phyloP scores from a whole-genome alignment of 352 stramenopile genomes.

The Pythium grandisporangium region DNA sequence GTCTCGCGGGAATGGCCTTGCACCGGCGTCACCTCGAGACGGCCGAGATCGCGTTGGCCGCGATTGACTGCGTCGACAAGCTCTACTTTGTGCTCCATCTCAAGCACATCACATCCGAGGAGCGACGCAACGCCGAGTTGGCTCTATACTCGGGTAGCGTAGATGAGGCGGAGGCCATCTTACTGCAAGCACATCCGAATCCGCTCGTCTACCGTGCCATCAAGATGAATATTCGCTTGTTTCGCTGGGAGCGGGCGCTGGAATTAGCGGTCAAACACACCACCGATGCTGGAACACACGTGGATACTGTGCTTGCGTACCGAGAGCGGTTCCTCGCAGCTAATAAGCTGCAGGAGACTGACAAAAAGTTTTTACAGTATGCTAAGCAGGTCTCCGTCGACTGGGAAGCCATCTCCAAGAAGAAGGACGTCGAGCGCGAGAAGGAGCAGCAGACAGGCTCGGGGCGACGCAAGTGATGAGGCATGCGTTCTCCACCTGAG shows the following conservation, averaged over 20 bases:
- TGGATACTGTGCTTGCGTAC: constrained; percentile 88
- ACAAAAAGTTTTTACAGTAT: constrained; percentile 86
- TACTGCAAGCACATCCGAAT: constrained; percentile 83
- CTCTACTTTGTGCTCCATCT: constrained; percentile 90
- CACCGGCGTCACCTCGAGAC: constrained; percentile 84
- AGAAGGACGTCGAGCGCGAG: constrained; percentile 85
- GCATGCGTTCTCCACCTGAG: neutral
- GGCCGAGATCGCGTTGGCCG: constrained; percentile 87
- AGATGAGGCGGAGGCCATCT: constrained; percentile 89
- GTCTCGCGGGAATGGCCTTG: constrained; percentile 86
- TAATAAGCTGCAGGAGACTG: constrained; percentile 82
- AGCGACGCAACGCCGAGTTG: constrained; percentile 84
- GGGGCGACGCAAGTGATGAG: constrained; percentile 47
- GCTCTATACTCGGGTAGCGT: constrained; percentile 76
- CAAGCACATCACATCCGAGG: constrained; percentile 74
- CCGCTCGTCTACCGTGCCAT: constrained; percentile 90
- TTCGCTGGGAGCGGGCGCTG: constrained; percentile 84
- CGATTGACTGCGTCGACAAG: constrained; percentile 90
- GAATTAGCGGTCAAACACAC: constrained; percentile 88
- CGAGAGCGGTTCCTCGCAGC: constrained; percentile 80
- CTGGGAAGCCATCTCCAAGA: constrained; percentile 85
- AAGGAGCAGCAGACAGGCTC: constrained; percentile 59
- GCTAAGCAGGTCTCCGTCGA: constrained; percentile 80
- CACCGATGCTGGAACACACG: constrained; percentile 69
- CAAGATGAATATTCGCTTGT: constrained; percentile 90